A percentile compares a stretch with the other conserved stretches of the same genome.
Conservation (phyloP, 441 rosid genomes). For the Pelargonium cotyledonis region DNA sequence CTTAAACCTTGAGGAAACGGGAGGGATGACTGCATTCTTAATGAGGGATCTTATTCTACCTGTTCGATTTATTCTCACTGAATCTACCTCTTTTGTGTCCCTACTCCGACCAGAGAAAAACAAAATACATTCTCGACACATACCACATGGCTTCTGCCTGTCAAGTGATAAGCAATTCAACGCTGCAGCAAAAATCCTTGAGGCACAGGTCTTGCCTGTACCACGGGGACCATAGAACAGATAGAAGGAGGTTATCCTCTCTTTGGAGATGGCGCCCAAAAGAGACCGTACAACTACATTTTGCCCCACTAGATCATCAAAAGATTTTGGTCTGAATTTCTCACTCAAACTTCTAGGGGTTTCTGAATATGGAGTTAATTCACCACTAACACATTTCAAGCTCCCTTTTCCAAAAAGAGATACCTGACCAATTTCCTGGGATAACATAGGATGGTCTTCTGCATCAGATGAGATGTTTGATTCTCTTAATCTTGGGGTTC, state of each 20-base stretch:
- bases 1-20: slow-evolving; percentile 44
- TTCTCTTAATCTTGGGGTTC: slow-evolving; percentile 61
- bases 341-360: slow-evolving; percentile 69
- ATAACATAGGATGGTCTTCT: slow-evolving; percentile 64
- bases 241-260: slow-evolving; percentile 85
- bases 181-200: slow-evolving; percentile 83
- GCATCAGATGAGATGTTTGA: slow-evolving; percentile 52
- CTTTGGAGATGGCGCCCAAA: slow-evolving; percentile 56
- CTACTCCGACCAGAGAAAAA: slow-evolving; percentile 61
- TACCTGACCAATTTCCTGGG: slow-evolving; percentile 30
- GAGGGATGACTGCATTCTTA: slow-evolving; percentile 43
- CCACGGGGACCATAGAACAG: slow-evolving; percentile 97
- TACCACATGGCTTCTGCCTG: slow-evolving; percentile 75
- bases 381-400: slow-evolving; percentile 30
- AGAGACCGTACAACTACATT: slow-evolving; percentile 81
- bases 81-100: slow-evolving; percentile 72
- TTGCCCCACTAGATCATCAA: slow-evolving; percentile 85
- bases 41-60: slow-evolving; percentile 58
- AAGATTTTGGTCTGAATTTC: slow-evolving; percentile 78
- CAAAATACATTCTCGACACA: slow-evolving; percentile 65
- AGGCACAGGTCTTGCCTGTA: slow-evolving; percentile 89
- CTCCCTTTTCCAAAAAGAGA: slow-evolving; percentile 23
- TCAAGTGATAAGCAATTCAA: slow-evolving; percentile 62
- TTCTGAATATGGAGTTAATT: slow-evolving; percentile 31
- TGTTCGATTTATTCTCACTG: slow-evolving; percentile 59